phyloP scores from a whole-genome alignment of 225 moss, liverwort and hornwort genomes.

The Anthoceros angustus region DNA sequence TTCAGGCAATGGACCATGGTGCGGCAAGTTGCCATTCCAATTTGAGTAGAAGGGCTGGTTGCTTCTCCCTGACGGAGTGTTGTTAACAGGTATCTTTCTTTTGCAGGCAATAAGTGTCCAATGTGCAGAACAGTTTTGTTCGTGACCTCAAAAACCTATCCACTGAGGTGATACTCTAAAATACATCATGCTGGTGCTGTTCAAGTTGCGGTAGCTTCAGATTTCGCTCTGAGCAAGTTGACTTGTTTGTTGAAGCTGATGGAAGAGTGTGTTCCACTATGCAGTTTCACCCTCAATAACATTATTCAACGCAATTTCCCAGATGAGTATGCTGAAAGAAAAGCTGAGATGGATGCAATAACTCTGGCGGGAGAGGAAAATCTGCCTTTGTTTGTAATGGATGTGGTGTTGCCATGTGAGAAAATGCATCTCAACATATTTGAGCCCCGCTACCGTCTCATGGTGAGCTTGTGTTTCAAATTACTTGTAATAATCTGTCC shows the following conservation, averaged over 20 bases:
- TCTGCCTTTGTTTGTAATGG: constrained; percentile 80
- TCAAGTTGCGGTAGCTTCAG: background rate
- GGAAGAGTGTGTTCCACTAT: too few relatives aligned
- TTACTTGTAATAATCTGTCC: background rate
- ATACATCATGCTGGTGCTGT: background rate
- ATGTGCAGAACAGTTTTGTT: constrained; percentile 89
- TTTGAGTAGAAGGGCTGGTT: background rate
- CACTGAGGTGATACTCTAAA: constrained; percentile 37
- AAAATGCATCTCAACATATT: constrained; percentile 60
- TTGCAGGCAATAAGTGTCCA: constrained; percentile 80
- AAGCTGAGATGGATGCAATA: constrained; percentile 68
- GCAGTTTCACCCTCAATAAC: constrained; percentile 84
- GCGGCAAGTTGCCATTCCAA: constrained; percentile 2
- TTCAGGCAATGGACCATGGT: constrained; percentile 95
- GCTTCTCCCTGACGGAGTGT: background rate
- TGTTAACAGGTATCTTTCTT: background rate
- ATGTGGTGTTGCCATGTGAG: constrained; percentile 50
- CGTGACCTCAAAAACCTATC: constrained; percentile 64
- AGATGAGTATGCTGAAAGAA: constrained; percentile 74
- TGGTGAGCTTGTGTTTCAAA: constrained; percentile 30
- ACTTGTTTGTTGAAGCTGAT: too few relatives aligned
- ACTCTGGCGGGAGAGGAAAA: constrained; percentile 53
- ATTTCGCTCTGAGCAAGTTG: too few relatives aligned
- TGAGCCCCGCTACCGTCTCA: constrained; percentile 88
- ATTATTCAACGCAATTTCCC: constrained; percentile 79